These are phyloP conservation scores for Backusella sp. DNA, from an alignment of 192 early-diverging fungal genomes.

Conservation along the genomic window DNA sequence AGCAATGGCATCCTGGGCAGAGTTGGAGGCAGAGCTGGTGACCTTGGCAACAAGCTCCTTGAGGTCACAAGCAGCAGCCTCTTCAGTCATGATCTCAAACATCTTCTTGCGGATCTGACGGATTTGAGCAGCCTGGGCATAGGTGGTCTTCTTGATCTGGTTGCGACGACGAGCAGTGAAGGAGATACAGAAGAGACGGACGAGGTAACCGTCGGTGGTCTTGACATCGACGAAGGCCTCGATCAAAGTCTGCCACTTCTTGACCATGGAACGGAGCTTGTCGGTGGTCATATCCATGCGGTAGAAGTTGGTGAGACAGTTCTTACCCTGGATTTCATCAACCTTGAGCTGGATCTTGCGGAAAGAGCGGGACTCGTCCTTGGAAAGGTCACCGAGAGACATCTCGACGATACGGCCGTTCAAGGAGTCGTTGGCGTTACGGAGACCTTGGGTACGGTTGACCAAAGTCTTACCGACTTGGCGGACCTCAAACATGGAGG, in stretches of 20 bases:
- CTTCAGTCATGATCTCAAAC: slow-evolving; percentile 95
- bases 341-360: slow-evolving; percentile 94
- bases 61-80: slow-evolving; percentile 87
- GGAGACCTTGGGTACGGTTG: slow-evolving; percentile 99
- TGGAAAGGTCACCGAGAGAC: slow-evolving; percentile 93
- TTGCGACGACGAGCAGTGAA: slow-evolving; percentile 93
- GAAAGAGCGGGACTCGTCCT: slow-evolving; percentile 86
- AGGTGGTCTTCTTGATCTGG: slow-evolving; percentile 97
- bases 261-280: slow-evolving; percentile 97
- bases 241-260: slow-evolving; percentile 98
- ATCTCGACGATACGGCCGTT: slow-evolving; percentile 96
- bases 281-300: slow-evolving; percentile 98
- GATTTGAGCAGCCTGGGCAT: slow-evolving; percentile 96
- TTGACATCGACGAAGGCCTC: slow-evolving; percentile 99
- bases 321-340: slow-evolving; percentile 95
- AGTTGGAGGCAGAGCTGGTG: slow-evolving; percentile 56
- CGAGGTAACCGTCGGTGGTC: slow-evolving; percentile 99
- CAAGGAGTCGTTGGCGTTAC: slow-evolving; percentile 92
- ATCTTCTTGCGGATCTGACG: slow-evolving; percentile 99
- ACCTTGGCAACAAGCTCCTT: slow-evolving; percentile 96
- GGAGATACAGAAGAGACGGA: slow-evolving; percentile 91
- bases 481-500: slow-evolving; percentile 92
- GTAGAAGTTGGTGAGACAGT: slow-evolving; percentile 99
- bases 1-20: slow-evolving; percentile 84
- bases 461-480: slow-evolving; percentile 99